These are phyloP conservation scores for Achlya hypogyna DNA, from an alignment of 352 stramenopile species.

Conservation along the genomic window DNA sequence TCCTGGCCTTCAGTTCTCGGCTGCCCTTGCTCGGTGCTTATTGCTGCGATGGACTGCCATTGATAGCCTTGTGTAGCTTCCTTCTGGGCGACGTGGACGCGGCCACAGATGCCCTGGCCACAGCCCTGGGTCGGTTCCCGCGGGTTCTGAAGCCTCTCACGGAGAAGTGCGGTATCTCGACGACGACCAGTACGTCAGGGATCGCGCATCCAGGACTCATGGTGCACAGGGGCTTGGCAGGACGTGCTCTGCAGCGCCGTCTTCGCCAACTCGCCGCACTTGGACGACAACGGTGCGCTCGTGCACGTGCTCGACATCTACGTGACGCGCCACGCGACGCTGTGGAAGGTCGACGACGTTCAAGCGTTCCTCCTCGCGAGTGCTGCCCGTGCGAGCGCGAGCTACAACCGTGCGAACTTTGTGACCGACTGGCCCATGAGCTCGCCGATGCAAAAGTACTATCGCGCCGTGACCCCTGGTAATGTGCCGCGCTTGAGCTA, in stretches of 20 bases:
- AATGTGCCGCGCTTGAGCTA: conserved; percentile 3
- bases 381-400: conserved; percentile 55
- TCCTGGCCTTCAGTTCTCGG: conserved; percentile 66
- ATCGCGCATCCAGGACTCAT: background rate
- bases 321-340: conserved; percentile 56
- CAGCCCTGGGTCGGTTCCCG: conserved; percentile 55
- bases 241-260: conserved; percentile 58
- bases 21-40: conserved; percentile 60
- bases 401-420: conserved; percentile 29
- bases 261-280: conserved; percentile 59
- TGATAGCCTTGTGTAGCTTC: conserved; percentile 30
- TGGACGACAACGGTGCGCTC: conserved; percentile 48
- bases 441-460: conserved; percentile 57
- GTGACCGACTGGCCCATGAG: conserved; percentile 38
- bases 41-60: background rate
- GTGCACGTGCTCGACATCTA: conserved; percentile 78
- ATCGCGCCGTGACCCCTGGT: conserved; percentile 53
- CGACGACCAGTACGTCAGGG: conserved; percentile 43
- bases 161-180: conserved; percentile 63
- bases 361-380: conserved; percentile 56
- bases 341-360: conserved; percentile 79
- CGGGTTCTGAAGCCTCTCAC: conserved; percentile 58
- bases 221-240: conserved; percentile 48
- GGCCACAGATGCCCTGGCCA: conserved; percentile 50
- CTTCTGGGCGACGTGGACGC: conserved; percentile 49